These are phyloP conservation scores for Tetracladium marchalianum DNA, from an alignment of 495 filamentous ascomycete genomes.

Conservation along the genomic window DNA sequence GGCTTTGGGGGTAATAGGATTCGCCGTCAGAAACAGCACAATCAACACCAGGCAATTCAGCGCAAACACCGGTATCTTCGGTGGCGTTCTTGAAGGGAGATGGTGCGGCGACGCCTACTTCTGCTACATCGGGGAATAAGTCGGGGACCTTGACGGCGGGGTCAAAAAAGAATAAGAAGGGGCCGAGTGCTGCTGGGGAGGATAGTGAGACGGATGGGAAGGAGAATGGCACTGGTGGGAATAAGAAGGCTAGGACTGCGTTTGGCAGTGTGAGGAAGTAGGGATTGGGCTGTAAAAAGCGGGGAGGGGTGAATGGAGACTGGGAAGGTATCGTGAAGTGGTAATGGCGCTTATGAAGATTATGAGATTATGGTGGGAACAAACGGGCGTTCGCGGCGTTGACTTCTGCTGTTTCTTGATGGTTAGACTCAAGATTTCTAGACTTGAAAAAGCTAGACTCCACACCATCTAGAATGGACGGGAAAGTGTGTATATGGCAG, in stretches of 20 bases:
- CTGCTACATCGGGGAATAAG: slow-evolving; percentile 32
- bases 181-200: slow-evolving; percentile 23
- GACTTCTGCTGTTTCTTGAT: no score
- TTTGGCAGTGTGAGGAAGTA: slow-evolving; percentile 41
- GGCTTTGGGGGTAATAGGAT: slow-evolving; percentile 8
- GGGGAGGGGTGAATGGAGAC: background rate
- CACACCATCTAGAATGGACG: no score
- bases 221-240: background rate
- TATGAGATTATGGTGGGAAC: background rate
- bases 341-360: background rate
- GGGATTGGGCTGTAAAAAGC: background rate
- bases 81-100: slow-evolving; percentile 25
- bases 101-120: slow-evolving; percentile 28
- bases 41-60: slow-evolving; percentile 17
- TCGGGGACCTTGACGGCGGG: slow-evolving; percentile 17
- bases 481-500: no score
- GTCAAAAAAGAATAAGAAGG: slow-evolving; percentile 30
- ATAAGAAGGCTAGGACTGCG: slow-evolving; percentile 41
- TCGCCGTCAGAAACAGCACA: slow-evolving; percentile 9
- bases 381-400: background rate
- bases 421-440: no score
- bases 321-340: background rate
- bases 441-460: no score
- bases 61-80: slow-evolving; percentile 39
- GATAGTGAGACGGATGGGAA: slow-evolving; percentile 35